Evolutionary conservation across 2,329 filamentous ascomycete genomes (phyloP).

Genomic region (Huntiella savannae): DNA sequence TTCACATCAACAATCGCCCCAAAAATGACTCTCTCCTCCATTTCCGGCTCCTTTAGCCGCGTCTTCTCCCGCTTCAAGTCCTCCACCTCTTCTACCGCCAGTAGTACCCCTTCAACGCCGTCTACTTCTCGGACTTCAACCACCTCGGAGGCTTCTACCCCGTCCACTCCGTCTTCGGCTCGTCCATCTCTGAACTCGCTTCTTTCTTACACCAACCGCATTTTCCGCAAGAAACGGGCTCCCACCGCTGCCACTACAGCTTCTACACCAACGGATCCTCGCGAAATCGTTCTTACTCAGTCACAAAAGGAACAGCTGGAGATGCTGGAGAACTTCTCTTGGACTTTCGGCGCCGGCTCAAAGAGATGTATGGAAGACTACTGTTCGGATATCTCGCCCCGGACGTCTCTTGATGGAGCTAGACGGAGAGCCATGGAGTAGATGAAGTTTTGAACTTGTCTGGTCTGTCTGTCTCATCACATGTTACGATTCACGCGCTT

Average conservation of each 20-base stretch:
- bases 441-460: not conserved
- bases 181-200: conserved; percentile 4
- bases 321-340: conserved; percentile 26
- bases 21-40: not conserved
- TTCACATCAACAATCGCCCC: no score
- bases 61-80: conserved; percentile 7
- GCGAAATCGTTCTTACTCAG: conserved; percentile 26
- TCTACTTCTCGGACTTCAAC: conserved; percentile 1
- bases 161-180: not conserved
- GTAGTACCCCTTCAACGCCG: not conserved
- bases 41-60: conserved; percentile 3
- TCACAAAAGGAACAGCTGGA: conserved; percentile 29
- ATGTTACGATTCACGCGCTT: not conserved
- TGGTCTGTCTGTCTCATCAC: not conserved
- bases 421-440: not conserved
- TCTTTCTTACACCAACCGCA: conserved; percentile 2
- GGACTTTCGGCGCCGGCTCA: conserved; percentile 24
- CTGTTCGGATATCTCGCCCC: conserved; percentile 9
- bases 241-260: no score
- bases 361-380: conserved; percentile 5
- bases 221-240: conserved; percentile 6
- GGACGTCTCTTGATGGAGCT: conserved; percentile 6
- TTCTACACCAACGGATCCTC: conserved; percentile 18
- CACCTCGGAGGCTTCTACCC: not conserved
- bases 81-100: conserved; percentile 6